Base-by-base conservation (phyloP, 225 moss, liverwort and hornwort genomes). In the Bryum argenteum region DNA sequence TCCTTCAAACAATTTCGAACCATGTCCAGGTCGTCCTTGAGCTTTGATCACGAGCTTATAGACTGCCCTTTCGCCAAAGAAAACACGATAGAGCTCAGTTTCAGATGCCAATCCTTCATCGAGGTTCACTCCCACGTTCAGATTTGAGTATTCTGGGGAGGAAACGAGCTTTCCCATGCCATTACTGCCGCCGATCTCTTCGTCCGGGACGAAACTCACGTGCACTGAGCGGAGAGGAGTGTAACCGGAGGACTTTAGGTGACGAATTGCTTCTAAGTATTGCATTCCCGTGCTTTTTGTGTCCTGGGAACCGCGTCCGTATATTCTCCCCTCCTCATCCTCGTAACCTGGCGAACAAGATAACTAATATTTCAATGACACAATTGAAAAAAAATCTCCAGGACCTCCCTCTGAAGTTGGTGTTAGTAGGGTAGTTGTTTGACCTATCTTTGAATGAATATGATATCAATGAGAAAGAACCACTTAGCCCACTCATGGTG, bases 211-310 rank as follows among this genome's bases (percentile, higher is more conserved):
- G 14, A 82, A 96, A 10, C 83, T 77, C 8, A 96, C 71, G 26
- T 93, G 87, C 20, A 96, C 77, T 10, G 86, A 76, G 11, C 96
- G 76, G 42, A 85, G 22, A 43, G 88, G 91, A 26, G 42, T 55
- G 70, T 79, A 90, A 0, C 77, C 74, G 9, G 39, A 23, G 4
- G 48, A 9, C 55, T 71, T 82, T 0, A 96, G 68, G 0, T 39
- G 52, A 19, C 96, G 87, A 40, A 96, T 62, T 5, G 96, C 91
- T 65, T 96, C 96, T 50, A 93, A 68, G 71, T 96, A 96, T 15
- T 91, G 91, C 87, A 96, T 91, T 11, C 88, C 96, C n/a, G 80
- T 60, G 68, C 81, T 85, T 87, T 96, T 96, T 84, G 79, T 87
- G 54, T 93, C 91, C 76, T 87, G 87, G 8, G 85, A 54, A 18